Evolutionary conservation across 177 flowering plant genomes (phyloP), one percentile per base, ranked within the genome.

Genomic region (Tripterygium wilfordii): DNA sequence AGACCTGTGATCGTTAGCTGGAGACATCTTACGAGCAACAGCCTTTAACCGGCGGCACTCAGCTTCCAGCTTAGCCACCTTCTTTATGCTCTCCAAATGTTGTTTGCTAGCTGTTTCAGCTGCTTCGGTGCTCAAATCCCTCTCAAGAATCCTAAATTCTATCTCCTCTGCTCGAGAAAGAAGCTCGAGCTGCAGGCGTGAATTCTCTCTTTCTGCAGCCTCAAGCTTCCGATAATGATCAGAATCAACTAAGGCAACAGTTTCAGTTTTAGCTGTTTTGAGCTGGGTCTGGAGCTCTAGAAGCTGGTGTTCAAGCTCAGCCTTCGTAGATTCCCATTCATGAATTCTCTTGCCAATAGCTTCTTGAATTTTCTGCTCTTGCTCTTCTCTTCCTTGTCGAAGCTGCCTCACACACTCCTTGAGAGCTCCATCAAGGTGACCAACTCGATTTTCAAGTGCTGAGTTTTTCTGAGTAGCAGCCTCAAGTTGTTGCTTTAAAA

Each of bases 341-440:
- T 10, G 30, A 33, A 68, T 65, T 66, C 69, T 76, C 59, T 74
- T 74, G 18, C 42, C 28, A 21, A 82, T 49, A 45, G 82, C 81
- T 62, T 86, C 96, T n/a, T 61, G 63, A 35, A 84, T 65, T 54
- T 60, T 84, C 55, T 71, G 69, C 52, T 86, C 96, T 42, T 86
- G 88, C 45, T 86, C 96, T 19, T 88, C 96, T 63, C 75, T 74
- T 33, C 78, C 79, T 57, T 75, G 96, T 44, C 96, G 58, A 2
- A 84, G 84, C 70, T 89, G 87, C 61, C 85, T 74, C 10, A 88
- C 82, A 52, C 89, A 84, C 70, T 92, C 98, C 69, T 86, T 92
- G 33, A 92, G 79, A 25, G 97, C 98, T 24, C 85, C 82, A 58
- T 92, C 96, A 41, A 92, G 83, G 62, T 86, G 96, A 55, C 75